phyloP scores from a whole-genome alignment of 2,329 filamentous ascomycete genomes.

The Botrytis aclada region DNA sequence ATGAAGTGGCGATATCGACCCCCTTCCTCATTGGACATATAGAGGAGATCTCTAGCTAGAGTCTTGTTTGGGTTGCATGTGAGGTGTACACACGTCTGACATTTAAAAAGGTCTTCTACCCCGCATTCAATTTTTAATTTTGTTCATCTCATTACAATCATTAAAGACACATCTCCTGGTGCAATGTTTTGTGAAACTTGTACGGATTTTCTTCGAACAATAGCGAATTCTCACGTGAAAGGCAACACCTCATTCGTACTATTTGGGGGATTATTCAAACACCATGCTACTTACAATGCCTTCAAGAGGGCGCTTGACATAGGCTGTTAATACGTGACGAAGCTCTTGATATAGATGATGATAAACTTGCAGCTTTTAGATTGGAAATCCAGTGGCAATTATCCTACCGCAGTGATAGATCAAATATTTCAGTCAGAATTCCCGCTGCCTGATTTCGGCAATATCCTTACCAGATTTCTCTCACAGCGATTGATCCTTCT shows the following conservation, averaged over 20 bases:
- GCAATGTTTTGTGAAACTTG: background rate
- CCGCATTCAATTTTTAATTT: background rate
- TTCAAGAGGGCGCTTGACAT: background rate
- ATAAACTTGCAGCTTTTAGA: background rate
- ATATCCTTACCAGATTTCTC: no score
- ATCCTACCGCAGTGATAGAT: no score
- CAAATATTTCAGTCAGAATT: no score
- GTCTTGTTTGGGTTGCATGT: background rate
- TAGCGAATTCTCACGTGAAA: rapidly evolving
- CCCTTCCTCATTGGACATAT: background rate
- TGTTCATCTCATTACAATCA: background rate
- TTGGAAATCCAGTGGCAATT: no score
- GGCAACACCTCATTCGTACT: rapidly evolving
- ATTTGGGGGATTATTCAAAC: background rate
- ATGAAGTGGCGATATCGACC: background rate
- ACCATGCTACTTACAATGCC: background rate
- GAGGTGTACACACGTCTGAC: background rate
- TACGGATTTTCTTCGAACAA: background rate
- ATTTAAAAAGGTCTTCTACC: background rate
- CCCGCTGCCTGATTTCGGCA: no score
- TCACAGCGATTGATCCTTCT: rapidly evolving
- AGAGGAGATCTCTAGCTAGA: background rate
- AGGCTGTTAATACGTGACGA: background rate
- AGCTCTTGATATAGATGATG: background rate
- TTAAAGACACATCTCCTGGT: no score